These are phyloP conservation scores for Fragaria iinumae DNA, from an alignment of 306 rosid genomes.

Conservation along the genomic window DNA sequence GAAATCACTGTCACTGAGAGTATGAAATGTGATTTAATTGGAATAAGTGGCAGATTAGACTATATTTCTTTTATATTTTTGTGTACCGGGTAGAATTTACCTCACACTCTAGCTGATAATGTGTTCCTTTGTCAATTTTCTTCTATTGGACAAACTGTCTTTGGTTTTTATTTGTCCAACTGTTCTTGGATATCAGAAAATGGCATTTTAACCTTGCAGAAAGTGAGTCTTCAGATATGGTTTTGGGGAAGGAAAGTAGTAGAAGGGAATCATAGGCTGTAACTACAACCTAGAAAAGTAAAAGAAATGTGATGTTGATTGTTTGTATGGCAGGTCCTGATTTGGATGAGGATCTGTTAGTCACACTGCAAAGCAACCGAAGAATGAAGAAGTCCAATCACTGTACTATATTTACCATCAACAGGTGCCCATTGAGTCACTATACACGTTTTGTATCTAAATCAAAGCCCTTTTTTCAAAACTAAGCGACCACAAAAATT, in stretches of 20 bases:
- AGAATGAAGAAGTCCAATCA: no score
- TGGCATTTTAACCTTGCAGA: neutral
- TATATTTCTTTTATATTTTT: neutral
- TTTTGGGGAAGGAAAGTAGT: neutral
- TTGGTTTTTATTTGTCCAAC: neutral
- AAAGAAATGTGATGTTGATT: neutral
- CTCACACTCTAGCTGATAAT: neutral
- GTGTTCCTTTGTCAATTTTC: neutral
- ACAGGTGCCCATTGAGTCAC: no score
- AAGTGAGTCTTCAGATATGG: neutral
- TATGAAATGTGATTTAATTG: slow-evolving; percentile 21
- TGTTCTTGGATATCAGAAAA: neutral
- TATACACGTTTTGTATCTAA: no score
- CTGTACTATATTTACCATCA: no score
- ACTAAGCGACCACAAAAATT: no score
- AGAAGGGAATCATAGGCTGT: neutral
- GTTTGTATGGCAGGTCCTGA: no score
- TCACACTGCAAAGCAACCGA: no score
- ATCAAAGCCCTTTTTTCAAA: no score
- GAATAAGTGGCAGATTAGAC: neutral
- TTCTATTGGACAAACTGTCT: neutral
- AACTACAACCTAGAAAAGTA: neutral
- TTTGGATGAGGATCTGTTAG: no score
- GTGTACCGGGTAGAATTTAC: neutral
- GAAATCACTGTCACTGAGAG: slow-evolving; percentile 19